Conservation (phyloP, 371 early-diverging fungal genomes). For the Cokeromyces recurvatus region DNA sequence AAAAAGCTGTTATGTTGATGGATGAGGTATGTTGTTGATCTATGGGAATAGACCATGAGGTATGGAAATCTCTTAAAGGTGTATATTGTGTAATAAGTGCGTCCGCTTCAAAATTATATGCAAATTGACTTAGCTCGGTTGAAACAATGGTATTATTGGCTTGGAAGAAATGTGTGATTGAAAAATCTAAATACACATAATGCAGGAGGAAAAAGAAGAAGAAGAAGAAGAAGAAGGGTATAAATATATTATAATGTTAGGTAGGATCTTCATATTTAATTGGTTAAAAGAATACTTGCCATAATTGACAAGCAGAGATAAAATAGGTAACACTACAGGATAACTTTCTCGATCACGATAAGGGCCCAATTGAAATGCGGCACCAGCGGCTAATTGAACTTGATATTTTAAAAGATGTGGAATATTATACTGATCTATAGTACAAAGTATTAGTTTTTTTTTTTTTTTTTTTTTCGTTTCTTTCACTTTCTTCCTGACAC, state of each 20-base stretch:
- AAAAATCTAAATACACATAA: conserved; percentile 23
- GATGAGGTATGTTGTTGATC: conserved; percentile 8
- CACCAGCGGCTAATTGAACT: conserved; percentile 29
- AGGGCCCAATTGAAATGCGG: conserved; percentile 36
- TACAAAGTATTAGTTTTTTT: too few relatives aligned
- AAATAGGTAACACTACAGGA: conserved; percentile 40
- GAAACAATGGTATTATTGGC: conserved; percentile 24
- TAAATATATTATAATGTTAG: too few relatives aligned
- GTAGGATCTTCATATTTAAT: too few relatives aligned
- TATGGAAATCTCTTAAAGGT: conserved; percentile 22
- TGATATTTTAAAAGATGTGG: conserved; percentile 27
- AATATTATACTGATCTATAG: conserved; percentile 33
- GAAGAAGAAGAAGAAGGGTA: neutral
- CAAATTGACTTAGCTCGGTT: conserved; percentile 34
- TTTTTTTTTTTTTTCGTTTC: neutral
- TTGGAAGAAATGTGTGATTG: conserved; percentile 26
- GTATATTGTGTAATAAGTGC: conserved; percentile 32
- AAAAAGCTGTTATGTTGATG: too few relatives aligned
- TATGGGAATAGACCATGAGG: conserved; percentile 10
- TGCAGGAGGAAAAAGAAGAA: neutral
- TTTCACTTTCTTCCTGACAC: too few relatives aligned
- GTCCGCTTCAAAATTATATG: conserved; percentile 41
- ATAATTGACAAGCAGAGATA: conserved; percentile 42
- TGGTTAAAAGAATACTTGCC: conserved; percentile 18
- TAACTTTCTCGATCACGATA: conserved; percentile 33